Base-by-base conservation (phyloP, 2,329 filamentous ascomycete genomes). In the Calonectria montana region DNA sequence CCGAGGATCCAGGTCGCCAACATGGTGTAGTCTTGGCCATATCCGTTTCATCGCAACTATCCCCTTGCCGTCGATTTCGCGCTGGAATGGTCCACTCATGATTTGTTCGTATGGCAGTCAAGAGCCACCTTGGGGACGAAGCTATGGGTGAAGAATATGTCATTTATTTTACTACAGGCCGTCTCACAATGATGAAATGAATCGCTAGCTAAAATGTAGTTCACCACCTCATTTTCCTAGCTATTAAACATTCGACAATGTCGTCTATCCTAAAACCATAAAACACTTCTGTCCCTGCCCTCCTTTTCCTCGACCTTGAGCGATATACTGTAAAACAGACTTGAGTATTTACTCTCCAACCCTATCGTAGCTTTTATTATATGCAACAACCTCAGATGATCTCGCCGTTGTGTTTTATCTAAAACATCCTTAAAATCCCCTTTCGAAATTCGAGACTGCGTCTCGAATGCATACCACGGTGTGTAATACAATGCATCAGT, bases 381-480 rank as follows among this genome's bases (percentile, higher is more conserved):
- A 21, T 73, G 59, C 37, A 72, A 16, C 7, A 76, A 59, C 25
- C 39, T 69, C 41, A 72, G 55, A n/a, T 73, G 67, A 9, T 75
- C 35, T 53, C 50, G 72, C 43, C 76, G 72, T 27, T 75, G 61
- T 31, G 57, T 35, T 29, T 73, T 76, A 50, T 78, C 70, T 15
- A 78, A 21, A n/a, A 76, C 70, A 15, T 70, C 70, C 23, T 70
- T 67, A 23, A 79, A 75, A 21, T 74, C 67, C 7, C 73, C 72
- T 13, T 64, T 69, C 6, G 72, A 47, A 18, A 79, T 68, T 21
- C 66, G 67, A 15, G 43, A 31, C 21, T 78, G 73, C 18, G 73
- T 70, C 53, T 78, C 79, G 59, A 81, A 81, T 2, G 79, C 77
- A 25, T 76, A 80, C 79, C 79, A 80, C 15, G 79, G 79, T 27